Conservation (phyloP, 139 green algal species). For the Coelastrella sp. region DNA sequence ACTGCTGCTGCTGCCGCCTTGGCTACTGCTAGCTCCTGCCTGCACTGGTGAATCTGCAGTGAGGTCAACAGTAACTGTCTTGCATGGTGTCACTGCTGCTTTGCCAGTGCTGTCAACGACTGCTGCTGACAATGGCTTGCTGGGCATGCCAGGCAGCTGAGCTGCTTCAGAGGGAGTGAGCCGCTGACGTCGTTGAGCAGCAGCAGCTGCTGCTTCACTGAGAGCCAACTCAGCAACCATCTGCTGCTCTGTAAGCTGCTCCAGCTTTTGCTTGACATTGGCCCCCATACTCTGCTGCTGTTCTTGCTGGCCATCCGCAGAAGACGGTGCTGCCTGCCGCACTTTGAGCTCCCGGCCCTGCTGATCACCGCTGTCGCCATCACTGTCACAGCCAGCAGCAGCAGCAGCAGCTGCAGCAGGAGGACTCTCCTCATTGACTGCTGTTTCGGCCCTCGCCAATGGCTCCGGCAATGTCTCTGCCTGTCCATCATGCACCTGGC, state of each 20-base stretch:
- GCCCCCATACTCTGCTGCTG: neutral
- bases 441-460: neutral
- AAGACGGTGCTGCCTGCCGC: too few species aligned
- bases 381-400: neutral
- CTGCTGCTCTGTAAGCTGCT: neutral
- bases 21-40: neutral
- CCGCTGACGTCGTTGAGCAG: neutral
- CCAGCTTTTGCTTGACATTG: neutral
- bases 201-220: neutral
- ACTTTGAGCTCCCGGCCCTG: neutral
- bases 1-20: neutral
- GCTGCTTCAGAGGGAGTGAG: neutral
- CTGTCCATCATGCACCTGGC: constrained; percentile 48
- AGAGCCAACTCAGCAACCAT: neutral
- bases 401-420: neutral
- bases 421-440: too few species aligned
- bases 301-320: too few species aligned
- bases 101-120: too few species aligned
- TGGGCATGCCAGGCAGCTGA: neutral
- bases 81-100: neutral
- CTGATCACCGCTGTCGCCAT: neutral
- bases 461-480: constrained; percentile 15
- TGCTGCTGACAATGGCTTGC: too few species aligned
- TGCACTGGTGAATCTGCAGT: constrained; percentile 29
- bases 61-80: constrained; percentile 9